Percentiles rank a stretch among this genome's conserved stretches.
These are phyloP conservation scores for Petunia secreta DNA, from an alignment of 257 asterid species.

Conservation along the genomic window DNA sequence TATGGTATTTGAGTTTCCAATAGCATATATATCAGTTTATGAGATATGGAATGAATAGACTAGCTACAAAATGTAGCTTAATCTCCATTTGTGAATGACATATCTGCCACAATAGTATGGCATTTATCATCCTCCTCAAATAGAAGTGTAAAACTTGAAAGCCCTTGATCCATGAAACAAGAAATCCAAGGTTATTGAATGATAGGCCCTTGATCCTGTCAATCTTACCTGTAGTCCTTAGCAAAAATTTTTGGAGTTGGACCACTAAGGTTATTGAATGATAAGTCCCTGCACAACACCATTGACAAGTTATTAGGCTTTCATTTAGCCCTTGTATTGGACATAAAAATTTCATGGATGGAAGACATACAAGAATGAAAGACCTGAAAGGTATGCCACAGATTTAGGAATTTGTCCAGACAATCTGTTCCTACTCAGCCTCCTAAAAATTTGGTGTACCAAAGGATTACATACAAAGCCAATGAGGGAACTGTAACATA, in stretches of 20 bases:
- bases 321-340: neutral
- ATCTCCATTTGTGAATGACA: neutral
- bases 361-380: constrained; percentile 86
- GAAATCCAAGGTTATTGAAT: neutral
- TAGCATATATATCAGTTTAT: too few relatives aligned
- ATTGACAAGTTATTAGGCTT: constrained; percentile 19
- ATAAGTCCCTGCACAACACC: constrained; percentile 74
- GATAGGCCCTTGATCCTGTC: neutral
- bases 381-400: constrained; percentile 80
- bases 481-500: constrained; percentile 23
- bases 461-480: constrained; percentile 26
- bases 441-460: constrained; percentile 53
- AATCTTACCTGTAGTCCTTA: constrained; percentile 81
- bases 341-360: constrained; percentile 28
- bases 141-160: neutral
- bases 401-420: constrained; percentile 74
- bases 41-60: too few relatives aligned
- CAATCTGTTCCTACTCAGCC: constrained; percentile 78
- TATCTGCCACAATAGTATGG: neutral
- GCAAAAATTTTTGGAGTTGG: constrained; percentile 78
- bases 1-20: too few relatives aligned
- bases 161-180: constrained; percentile 6
- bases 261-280: constrained; percentile 86
- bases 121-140: constrained; percentile 8
- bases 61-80: neutral